Base-by-base conservation (phyloP, 2,329 filamentous ascomycete genomes). In the Fusarium sarcochroum region DNA sequence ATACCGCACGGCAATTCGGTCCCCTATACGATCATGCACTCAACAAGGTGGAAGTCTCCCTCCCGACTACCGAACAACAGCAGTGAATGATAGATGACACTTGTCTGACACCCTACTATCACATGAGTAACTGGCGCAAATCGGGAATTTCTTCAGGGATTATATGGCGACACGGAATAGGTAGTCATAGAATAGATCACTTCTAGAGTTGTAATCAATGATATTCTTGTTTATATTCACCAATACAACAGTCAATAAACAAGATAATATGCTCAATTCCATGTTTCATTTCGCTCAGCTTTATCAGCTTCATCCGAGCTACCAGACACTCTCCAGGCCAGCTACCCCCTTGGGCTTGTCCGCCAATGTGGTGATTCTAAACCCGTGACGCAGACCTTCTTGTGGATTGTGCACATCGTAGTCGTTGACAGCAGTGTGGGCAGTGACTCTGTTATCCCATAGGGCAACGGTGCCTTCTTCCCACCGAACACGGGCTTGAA, bases 1-100 rank as follows among this genome's bases (percentile, higher is more conserved):
- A 56, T 94, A 94, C 76, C 85, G 86, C 9, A 94, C 91, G 1
- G 92, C 92, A 0, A 87, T 93, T 20, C 87, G 87, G 57, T 87
- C 89, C 2, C 87, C 89, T 5, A 84, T 88, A 8, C 84, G 86
- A 49, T 81, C 84, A 32, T 82, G 82, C 10, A 82, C 79, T 40
- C 83, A 82, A 41, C 76, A 82, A 9, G 82, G 83, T n/a, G 82
- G 83, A 32, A 77, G 80, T 11, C 78, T 77, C 6, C 84, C 93
- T 11, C 91, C 91, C 0, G 88, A 91, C 72, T 93, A 93, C 74
- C 79, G 84, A 50, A 85, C 89, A 2, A 88, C 86, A 21, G 41
- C 55, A 3, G 13, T 44, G n/a, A 44, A n/a, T 1, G 34, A 35
- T 1, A 17, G 9, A 10, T 64, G 18, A 58, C 8, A 13, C 8